phyloP scores from a whole-genome alignment of 2,329 filamentous ascomycete species.

The Helminthosporium solani region DNA sequence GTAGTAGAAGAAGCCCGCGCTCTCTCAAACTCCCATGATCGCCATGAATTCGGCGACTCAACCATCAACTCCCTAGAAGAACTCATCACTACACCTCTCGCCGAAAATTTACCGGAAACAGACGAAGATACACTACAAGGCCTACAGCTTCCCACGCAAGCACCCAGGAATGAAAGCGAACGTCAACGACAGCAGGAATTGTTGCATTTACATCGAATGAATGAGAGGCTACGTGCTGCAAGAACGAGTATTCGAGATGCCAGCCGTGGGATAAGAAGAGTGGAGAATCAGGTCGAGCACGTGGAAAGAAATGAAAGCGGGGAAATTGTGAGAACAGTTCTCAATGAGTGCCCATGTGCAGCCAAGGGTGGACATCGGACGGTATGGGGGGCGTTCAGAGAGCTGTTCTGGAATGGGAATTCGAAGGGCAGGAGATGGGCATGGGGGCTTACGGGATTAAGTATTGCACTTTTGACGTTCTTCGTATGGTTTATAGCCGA shows the following conservation, averaged over 20 bases:
- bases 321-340: constrained; percentile 12
- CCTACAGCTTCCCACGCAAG: constrained; percentile 25
- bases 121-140: constrained; percentile 39
- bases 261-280: constrained; percentile 44
- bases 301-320: constrained; percentile 14
- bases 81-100: constrained; percentile 36
- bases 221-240: constrained; percentile 42
- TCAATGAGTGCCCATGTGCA: constrained; percentile 23
- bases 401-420: constrained; percentile 28
- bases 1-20: constrained; percentile 44
- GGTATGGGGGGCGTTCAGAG: constrained; percentile 25
- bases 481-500: constrained; percentile 54
- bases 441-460: constrained; percentile 42
- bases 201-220: constrained; percentile 45
- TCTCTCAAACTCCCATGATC: constrained; percentile 12
- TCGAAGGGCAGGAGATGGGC: constrained; percentile 21
- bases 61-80: constrained; percentile 52
- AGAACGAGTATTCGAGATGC: constrained; percentile 48
- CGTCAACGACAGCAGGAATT: constrained; percentile 46
- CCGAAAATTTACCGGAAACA: constrained; percentile 9
- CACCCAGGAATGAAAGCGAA: constrained; percentile 44
- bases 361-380: constrained; percentile 14
- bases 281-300: constrained; percentile 45
- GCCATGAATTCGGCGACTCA: constrained; percentile 45
- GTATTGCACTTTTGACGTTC: constrained; percentile 43